Conservation (phyloP, 176 grass and related monocot genomes). For the Typha latifolia region DNA sequence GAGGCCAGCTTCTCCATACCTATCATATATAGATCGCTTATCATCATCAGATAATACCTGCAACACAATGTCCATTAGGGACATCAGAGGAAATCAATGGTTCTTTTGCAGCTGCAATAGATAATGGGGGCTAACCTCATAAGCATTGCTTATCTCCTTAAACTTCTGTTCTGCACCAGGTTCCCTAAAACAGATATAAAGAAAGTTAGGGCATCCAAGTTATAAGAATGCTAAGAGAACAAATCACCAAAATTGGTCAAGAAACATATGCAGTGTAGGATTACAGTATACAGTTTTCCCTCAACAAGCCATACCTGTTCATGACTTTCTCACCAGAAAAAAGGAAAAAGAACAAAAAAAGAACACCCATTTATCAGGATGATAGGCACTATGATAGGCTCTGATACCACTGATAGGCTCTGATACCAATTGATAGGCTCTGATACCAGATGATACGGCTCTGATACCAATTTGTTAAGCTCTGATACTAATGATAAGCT, state of each 20-base stretch:
- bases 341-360: constrained; percentile 19
- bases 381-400: too few species aligned
- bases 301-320: too few species aligned
- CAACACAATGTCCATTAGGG: constrained; percentile 8
- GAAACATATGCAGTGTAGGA: too few species aligned
- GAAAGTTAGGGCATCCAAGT: neutral
- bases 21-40: constrained; percentile 90
- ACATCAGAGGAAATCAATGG: constrained; percentile 2
- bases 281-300: too few species aligned
- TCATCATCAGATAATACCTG: constrained; percentile 94
- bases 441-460: too few species aligned
- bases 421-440: too few species aligned
- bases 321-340: constrained; percentile 14
- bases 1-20: constrained; percentile 92
- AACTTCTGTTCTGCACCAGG: constrained; percentile 90
- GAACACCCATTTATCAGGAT: constrained; percentile 4
- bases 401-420: too few species aligned
- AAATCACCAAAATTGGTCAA: neutral
- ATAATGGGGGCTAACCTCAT: constrained; percentile 56
- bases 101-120: neutral
- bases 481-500: too few species aligned
- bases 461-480: too few species aligned
- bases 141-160: constrained; percentile 97
- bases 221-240: neutral
- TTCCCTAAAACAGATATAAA: constrained; percentile 38